Percentiles rank a stretch among this genome's conserved stretches.
phyloP scores from a whole-genome alignment of 148 eudicot species.

The Bassia scoparia region DNA sequence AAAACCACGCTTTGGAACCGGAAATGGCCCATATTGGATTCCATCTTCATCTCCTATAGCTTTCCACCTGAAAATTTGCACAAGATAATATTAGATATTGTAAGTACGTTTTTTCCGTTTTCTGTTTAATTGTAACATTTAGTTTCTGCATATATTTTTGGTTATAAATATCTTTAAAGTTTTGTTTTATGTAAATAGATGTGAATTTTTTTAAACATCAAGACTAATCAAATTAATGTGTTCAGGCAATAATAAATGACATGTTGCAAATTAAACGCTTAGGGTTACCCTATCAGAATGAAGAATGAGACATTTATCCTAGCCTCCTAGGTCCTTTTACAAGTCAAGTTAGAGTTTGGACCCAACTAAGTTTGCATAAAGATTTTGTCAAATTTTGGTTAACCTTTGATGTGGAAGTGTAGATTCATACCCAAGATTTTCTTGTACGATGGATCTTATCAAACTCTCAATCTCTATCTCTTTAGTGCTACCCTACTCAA shows the following conservation, averaged over 20 bases:
- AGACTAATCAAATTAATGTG: too few species aligned
- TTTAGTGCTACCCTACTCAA: too few species aligned
- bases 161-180: too few species aligned
- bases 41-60: conserved; percentile 52
- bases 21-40: conserved; percentile 64
- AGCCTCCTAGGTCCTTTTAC: not conserved
- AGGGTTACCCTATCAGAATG: conserved; percentile 11
- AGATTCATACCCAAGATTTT: conserved; percentile 9
- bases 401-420: conserved; percentile 12
- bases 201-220: too few species aligned
- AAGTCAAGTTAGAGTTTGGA: conserved; percentile 19
- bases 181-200: too few species aligned
- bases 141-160: too few species aligned
- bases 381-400: conserved; percentile 1
- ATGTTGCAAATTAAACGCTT: not conserved
- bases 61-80: conserved; percentile 63
- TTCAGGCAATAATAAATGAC: too few species aligned
- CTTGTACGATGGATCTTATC: not conserved
- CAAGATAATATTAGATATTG: too few species aligned
- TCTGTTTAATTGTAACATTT: too few species aligned
- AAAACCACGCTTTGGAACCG: conserved; percentile 63
- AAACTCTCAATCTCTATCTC: too few species aligned
- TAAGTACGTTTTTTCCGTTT: too few species aligned
- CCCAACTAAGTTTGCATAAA: conserved; percentile 4
- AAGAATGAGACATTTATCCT: conserved; percentile 1